Percentiles rank a stretch among this genome's conserved stretches.
Evolutionary conservation across 768 basidiomycete species (phyloP).

Genomic region (Suillus variegatus): DNA sequence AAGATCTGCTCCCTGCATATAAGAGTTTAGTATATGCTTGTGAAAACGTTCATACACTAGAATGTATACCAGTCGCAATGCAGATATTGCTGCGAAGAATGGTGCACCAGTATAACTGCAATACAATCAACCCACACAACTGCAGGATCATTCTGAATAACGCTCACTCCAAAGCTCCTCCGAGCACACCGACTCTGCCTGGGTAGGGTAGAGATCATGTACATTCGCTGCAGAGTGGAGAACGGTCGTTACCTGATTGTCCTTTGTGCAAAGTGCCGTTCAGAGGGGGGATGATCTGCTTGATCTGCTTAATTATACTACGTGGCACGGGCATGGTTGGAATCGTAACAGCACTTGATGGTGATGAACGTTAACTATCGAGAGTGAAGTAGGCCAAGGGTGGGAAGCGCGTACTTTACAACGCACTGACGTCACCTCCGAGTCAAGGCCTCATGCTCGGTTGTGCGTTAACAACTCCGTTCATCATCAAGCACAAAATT

Average conservation of each 20-base stretch:
- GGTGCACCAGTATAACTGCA: slow-evolving; percentile 94
- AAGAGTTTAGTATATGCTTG: not conserved
- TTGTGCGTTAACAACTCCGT: not conserved
- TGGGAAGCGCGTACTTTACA: not conserved
- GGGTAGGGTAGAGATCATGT: slow-evolving; percentile 1
- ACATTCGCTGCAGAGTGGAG: slow-evolving; percentile 4
- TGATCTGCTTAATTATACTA: slow-evolving; percentile 67
- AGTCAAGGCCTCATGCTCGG: not conserved
- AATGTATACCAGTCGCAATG: slow-evolving; percentile 69
- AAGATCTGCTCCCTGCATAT: slow-evolving; percentile 79
- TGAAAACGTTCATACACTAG: not conserved
- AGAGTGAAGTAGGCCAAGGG: not conserved
- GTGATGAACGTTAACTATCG: not conserved
- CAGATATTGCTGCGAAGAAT: slow-evolving; percentile 92
- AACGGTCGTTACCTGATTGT: slow-evolving; percentile 67
- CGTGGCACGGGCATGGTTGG: slow-evolving; percentile 60
- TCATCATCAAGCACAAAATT: not conserved
- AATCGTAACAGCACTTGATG: not conserved
- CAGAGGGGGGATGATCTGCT: slow-evolving; percentile 86
- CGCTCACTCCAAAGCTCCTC: slow-evolving; percentile 89
- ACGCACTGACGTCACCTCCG: not conserved
- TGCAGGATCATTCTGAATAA: not conserved
- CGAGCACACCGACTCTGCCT: slow-evolving; percentile 92
- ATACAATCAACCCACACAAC: not conserved
- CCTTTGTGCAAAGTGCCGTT: slow-evolving; percentile 91